These are phyloP conservation scores for Fusarium sp. DNA, from an alignment of 2,329 filamentous ascomycete genomes.

Conservation along the genomic window DNA sequence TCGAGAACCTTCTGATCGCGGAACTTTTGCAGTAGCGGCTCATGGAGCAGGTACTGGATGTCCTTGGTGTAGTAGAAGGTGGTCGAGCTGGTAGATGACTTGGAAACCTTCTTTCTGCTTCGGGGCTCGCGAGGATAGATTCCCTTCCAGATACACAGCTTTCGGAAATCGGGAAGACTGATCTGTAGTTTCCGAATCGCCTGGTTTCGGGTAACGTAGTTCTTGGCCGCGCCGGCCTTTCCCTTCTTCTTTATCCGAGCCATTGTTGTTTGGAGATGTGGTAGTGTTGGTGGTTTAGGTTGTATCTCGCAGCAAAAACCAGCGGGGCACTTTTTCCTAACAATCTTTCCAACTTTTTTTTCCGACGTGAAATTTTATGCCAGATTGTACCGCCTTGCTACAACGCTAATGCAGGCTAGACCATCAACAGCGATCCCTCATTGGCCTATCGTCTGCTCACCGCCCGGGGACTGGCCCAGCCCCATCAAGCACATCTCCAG, in stretches of 20 bases:
- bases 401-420: constrained; percentile 15
- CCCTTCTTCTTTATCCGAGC: constrained; percentile 91
- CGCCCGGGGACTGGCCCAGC: constrained; percentile 28
- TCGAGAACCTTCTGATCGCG: constrained; percentile 96
- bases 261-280: constrained; percentile 61
- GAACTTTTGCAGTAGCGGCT: constrained; percentile 93
- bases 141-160: constrained; percentile 99
- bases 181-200: constrained; percentile 98
- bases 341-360: constrained; percentile 53
- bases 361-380: constrained; percentile 53
- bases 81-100: constrained; percentile 88
- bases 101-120: constrained; percentile 96
- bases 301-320: constrained; percentile 38
- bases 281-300: constrained; percentile 33
- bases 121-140: constrained; percentile 98
- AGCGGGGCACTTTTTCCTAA: constrained; percentile 52
- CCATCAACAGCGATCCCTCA: neutral
- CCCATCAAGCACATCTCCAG: constrained; percentile 17
- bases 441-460: constrained; percentile 21
- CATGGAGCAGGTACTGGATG: constrained; percentile 97
- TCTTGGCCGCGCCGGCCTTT: constrained; percentile 91
- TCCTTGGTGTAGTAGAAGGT: constrained; percentile 96
- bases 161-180: constrained; percentile 95
- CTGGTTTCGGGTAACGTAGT: constrained; percentile 97
- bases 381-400: constrained; percentile 47